A percentile compares a stretch with the other conserved stretches of the same genome.
These are phyloP conservation scores for Starmerella roubikii DNA, from an alignment of 805 yeast species.

Conservation along the genomic window DNA sequence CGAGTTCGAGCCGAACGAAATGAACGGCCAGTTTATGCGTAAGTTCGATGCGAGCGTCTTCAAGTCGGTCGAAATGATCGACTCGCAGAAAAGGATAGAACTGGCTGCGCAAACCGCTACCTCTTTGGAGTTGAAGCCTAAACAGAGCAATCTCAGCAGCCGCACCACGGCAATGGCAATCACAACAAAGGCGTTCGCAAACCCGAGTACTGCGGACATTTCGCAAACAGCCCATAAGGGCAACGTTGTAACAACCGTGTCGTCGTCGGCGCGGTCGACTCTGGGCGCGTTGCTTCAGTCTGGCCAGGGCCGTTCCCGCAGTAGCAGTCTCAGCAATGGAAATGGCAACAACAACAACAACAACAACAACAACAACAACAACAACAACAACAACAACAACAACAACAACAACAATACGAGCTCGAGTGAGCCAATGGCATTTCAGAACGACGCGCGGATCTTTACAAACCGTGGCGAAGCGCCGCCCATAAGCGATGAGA, in stretches of 20 bases:
- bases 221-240: no score
- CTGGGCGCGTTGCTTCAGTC: not conserved
- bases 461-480: no score
- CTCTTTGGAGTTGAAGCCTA: slow-evolving; percentile 17
- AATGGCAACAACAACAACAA: no score
- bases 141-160: not conserved
- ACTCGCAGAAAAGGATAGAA: slow-evolving; percentile 18
- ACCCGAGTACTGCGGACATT: not conserved
- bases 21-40: slow-evolving; percentile 29
- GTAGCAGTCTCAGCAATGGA: no score
- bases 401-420: not conserved
- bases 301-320: no score
- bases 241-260: no score
- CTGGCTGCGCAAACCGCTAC: slow-evolving; percentile 19
- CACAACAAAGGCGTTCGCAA: slow-evolving; percentile 4
- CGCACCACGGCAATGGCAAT: slow-evolving; percentile 5
- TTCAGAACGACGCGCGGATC: no score
- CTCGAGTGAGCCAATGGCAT: not conserved
- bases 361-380: no score
- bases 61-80: slow-evolving; percentile 16
- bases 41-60: slow-evolving; percentile 57
- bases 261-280: not conserved
- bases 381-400: not conserved
- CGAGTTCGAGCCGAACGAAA: slow-evolving; percentile 22
- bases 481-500: no score